Evolutionary conservation across 2,329 filamentous ascomycete species (phyloP), one percentile per base, ranked within the genome.

Genomic region (Rhexocercosporidium sp.): DNA sequence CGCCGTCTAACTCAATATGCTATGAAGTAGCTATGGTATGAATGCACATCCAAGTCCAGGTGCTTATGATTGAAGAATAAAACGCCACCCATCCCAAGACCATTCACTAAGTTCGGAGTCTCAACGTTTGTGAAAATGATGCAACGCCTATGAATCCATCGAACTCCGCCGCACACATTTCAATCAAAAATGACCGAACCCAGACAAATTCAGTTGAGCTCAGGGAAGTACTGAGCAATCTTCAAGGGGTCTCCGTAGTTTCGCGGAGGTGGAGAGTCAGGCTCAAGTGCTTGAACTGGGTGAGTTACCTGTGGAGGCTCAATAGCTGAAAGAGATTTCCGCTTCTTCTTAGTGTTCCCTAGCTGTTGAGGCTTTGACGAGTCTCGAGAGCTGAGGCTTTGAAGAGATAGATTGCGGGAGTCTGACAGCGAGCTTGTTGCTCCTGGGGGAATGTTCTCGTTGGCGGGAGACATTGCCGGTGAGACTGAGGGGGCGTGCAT

Each of bases 271-370:
- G 67, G 59, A 22, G 53, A 54, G 1, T 66, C 65, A 12, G 64
- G 57, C 14, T 69, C 66, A 5, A 47, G 49, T 14, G 68, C 63
- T 49, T 62, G 56, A 31, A 2, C 22, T 37, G 46, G 61, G 16
- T 41, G 62, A 22, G 20, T 44, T n/a, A 49, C 39, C 9, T 39
- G 41, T 5, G 51, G 27, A 3, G 29, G 31, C 16, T 67, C 62
- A 11, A 34, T 41, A 3, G 29, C 57, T 18, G 59, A 37, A 41
- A 66, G 54, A 20, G 63, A 69, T 22, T 51, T 60, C 6, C 75
- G 67, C 65, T 77, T 77, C 68, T 76, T 77, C 66, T 76, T 76
- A 9, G 69, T 76, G 31, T 76, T 76, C 3, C 72, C 70, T 44
- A 66, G 65, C 57, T 75, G 73, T 63, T 70, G 66, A 18, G 70